Base-by-base conservation (phyloP, 2,329 filamentous ascomycete genomes). In the Catunica adiposa region DNA sequence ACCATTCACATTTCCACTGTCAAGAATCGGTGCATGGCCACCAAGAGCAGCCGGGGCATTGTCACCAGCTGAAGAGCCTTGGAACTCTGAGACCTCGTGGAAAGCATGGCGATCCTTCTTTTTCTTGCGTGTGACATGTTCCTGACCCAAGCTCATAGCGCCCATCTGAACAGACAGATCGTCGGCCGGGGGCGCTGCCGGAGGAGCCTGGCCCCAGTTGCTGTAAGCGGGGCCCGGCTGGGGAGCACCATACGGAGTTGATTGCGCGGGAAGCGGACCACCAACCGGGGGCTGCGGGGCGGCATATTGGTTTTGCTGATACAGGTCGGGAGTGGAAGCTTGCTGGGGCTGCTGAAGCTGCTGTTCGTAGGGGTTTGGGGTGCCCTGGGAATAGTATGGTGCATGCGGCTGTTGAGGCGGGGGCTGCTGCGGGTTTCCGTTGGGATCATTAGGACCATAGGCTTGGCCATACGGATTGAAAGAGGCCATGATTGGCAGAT, bases 21-120 rank as follows among this genome's bases (percentile, higher is more conserved):
- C 52, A 29, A 51, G 52, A 31, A 48, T 51, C 8, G 54, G 48
- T 23, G 54, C 40, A 37, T 47, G 42, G 17, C 40, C 70, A 17
- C 77, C 73, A 23, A 73, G 73, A 29, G 74, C 78, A 9, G 73
- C 71, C 23, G 77, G 74, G 1, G 81, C 83, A 65, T 83, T 83
- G 70, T 85, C 86, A 9, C 80, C 71, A 64, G 84, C 80, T 4
- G 82, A 80, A 34, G 80, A 80, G 52, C 81, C 80, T 3, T 74
- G 74, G 1, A 59, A 59, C 22, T 85, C 80, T 61, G 90, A 87
- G 54, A 97, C 79, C 40, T 80, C 83, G 68, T 97, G 90, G 68
- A 94, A 86, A 60, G 89, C 90, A 70, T 97, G 90, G 58, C 88
- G 80, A 67, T 96, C 85, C 76, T 95, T 96, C 80, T 95, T 97